Conservation (phyloP, 2,329 filamentous ascomycete species). For the Pseudogymnoascus verrucosus region DNA sequence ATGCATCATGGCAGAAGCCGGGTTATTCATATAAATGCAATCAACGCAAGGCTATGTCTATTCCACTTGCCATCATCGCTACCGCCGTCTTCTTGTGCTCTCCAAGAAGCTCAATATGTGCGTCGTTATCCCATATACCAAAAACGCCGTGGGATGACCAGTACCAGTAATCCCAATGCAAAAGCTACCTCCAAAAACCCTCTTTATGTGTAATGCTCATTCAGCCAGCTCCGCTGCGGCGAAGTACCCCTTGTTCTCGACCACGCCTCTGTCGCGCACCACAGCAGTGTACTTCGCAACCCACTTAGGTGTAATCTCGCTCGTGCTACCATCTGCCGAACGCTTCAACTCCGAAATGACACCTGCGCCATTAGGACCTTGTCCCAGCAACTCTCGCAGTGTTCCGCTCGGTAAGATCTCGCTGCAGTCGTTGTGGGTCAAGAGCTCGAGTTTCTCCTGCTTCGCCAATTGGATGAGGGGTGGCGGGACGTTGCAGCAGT, state of each 20-base stretch:
- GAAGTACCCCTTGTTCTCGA: conserved; percentile 98
- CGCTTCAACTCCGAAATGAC: conserved; percentile 51
- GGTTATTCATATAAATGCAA: conserved; percentile 3
- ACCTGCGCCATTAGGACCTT: conserved; percentile 62
- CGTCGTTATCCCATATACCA: background rate
- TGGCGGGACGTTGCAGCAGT: conserved; percentile 93
- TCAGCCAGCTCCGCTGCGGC: conserved; percentile 66
- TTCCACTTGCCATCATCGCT: background rate
- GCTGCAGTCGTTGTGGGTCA: conserved; percentile 91
- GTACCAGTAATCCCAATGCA: conserved; percentile 3
- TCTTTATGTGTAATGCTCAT: conserved; percentile 14
- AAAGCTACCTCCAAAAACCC: conserved; percentile 14
- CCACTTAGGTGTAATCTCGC: conserved; percentile 78
- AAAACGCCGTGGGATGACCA: background rate
- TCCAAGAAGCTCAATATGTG: conserved; percentile 4
- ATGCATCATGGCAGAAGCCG: background rate
- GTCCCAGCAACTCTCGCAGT: conserved; percentile 72
- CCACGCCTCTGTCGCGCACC: conserved; percentile 84
- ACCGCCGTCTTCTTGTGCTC: background rate
- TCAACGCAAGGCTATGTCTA: background rate
- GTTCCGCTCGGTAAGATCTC: conserved; percentile 85
- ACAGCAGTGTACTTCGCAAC: conserved; percentile 97
- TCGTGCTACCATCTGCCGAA: conserved; percentile 53
- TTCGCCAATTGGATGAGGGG: conserved; percentile 80
- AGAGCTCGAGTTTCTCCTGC: conserved; percentile 70